Base-by-base conservation (phyloP, 2,329 filamentous ascomycete genomes). In the Cyanodermella asteris region DNA sequence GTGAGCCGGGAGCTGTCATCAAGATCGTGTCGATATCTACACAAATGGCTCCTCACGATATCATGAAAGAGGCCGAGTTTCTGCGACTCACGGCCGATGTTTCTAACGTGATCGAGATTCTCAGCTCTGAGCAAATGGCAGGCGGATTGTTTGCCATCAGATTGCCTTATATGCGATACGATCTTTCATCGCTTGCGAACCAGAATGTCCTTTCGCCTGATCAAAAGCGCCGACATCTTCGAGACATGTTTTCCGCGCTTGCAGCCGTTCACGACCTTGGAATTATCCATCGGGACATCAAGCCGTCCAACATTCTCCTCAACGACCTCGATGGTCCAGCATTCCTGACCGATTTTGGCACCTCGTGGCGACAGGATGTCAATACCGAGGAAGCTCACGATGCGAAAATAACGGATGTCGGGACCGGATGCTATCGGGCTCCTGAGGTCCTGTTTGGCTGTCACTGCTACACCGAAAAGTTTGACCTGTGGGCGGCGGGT, bases 231-330 rank as follows among this genome's bases (percentile, higher is more conserved):
- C n/a, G n/a, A n/a, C n/a, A n/a, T n/a, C 45, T 87, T 59, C 48
- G 50, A 7, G 70, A 82, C 36, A 42, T 87, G 5, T 74, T 93
- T 41, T 45, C 50, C 4, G 82, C 67, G 5, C 59, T 97, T 3
- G 51, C 51, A 2, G 61, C 75, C 37, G 55, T 93, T 3, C 87
- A 97, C 43, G 37, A 46, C 6, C 51, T 66, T 13, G 73, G 68
- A 6, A 81, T 97, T 29, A 73, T 97, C 27, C 87, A 97, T 45
- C 71, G 87, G 28, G 87, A 97, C 42, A 55, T 97, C 42, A 97
- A 97, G 42, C 87, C 87, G 1, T 81, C 80, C 0, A 91, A 91
- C 26, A 61, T 97, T 18, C 56, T 93, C 6, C 59, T 91, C 22
- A 53, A 61, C 20, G 66, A 71, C 0, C 52, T 61, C 0, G 53